Percentiles rank a stretch among this genome's conserved stretches.
These are phyloP conservation scores for Xylariaceae sp. DNA, from an alignment of 2,329 filamentous ascomycete species.

Conservation along the genomic window DNA sequence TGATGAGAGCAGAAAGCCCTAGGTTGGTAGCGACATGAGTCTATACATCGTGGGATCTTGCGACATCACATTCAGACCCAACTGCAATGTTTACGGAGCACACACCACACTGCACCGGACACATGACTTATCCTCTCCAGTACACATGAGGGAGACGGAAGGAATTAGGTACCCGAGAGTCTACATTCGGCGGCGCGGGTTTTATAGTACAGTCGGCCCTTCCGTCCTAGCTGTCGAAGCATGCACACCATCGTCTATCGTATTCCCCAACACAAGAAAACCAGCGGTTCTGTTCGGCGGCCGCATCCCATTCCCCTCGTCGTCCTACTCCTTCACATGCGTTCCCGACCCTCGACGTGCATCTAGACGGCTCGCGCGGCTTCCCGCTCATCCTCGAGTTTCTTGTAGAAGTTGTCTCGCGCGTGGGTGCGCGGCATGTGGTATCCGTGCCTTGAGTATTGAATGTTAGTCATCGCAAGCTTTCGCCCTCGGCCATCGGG, in stretches of 20 bases:
- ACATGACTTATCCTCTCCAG: neutral
- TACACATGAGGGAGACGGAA: neutral
- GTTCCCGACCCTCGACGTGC: neutral
- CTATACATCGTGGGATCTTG: no score
- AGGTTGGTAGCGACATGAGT: no score
- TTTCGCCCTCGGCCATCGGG: neutral
- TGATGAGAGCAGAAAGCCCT: no score
- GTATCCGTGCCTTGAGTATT: slow-evolving; percentile 59
- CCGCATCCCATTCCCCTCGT: neutral
- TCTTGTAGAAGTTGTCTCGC: slow-evolving; percentile 61
- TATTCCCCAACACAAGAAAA: slow-evolving; percentile 11
- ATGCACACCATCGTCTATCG: slow-evolving; percentile 19
- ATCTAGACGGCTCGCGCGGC: slow-evolving; percentile 38
- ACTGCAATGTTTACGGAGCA: neutral
- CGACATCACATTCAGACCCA: neutral
- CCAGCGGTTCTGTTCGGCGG: slow-evolving; percentile 10
- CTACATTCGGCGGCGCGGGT: slow-evolving; percentile 22
- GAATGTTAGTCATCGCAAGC: neutral
- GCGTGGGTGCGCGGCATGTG: slow-evolving; percentile 62
- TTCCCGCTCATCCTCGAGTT: slow-evolving; percentile 60
- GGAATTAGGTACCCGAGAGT: slow-evolving; percentile 22
- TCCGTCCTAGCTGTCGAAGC: slow-evolving; percentile 20
- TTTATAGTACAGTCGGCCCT: slow-evolving; percentile 31
- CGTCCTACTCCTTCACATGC: neutral
- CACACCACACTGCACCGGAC: neutral